These are phyloP conservation scores for Aquilaria yunnanensis DNA, from an alignment of 345 rosid species.

Conservation along the genomic window DNA sequence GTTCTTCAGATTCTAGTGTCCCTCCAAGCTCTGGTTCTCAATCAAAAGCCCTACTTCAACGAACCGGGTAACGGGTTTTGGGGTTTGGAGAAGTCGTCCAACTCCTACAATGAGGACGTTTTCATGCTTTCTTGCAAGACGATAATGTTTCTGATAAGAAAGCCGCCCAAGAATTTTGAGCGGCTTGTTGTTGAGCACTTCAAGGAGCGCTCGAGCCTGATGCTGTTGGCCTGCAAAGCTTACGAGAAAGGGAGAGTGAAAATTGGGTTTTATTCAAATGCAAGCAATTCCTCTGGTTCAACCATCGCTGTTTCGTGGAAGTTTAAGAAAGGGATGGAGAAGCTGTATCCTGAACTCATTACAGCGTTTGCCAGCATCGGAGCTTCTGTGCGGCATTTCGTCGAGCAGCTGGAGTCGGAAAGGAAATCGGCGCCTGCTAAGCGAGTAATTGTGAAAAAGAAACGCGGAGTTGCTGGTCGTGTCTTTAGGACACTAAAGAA, in stretches of 20 bases:
- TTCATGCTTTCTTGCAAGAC: slow-evolving; percentile 35
- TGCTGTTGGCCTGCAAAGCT: slow-evolving; percentile 33
- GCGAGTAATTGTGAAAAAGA: slow-evolving; percentile 2
- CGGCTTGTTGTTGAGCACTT: slow-evolving; percentile 33
- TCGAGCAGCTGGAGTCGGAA: slow-evolving; percentile 13
- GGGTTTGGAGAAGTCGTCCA: slow-evolving; percentile 29
- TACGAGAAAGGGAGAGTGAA: slow-evolving; percentile 25
- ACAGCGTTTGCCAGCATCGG: slow-evolving; percentile 20
- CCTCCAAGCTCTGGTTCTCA: slow-evolving; percentile 50
- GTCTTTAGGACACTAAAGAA: slow-evolving; percentile 23
- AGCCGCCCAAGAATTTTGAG: slow-evolving; percentile 43
- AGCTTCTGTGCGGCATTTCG: slow-evolving; percentile 23
- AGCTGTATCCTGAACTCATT: slow-evolving; percentile 24
- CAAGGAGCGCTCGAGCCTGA: slow-evolving; percentile 18
- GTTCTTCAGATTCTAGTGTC: slow-evolving; percentile 52
- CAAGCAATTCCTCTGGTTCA: too few relatives aligned
- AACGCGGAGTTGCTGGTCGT: slow-evolving; percentile 13
- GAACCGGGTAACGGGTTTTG: slow-evolving; percentile 31
- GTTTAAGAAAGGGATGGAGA: slow-evolving; percentile 24
- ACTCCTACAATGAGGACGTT: slow-evolving; percentile 29
- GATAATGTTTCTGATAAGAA: slow-evolving; percentile 19
- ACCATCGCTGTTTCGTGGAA: slow-evolving; percentile 11
- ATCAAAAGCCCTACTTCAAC: slow-evolving; percentile 47
- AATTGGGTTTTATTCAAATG: slow-evolving; percentile 28
- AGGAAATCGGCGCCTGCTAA: neutral